These are phyloP conservation scores for Yamadazyma sp. DNA, from an alignment of 805 yeast genomes.

Conservation along the genomic window DNA sequence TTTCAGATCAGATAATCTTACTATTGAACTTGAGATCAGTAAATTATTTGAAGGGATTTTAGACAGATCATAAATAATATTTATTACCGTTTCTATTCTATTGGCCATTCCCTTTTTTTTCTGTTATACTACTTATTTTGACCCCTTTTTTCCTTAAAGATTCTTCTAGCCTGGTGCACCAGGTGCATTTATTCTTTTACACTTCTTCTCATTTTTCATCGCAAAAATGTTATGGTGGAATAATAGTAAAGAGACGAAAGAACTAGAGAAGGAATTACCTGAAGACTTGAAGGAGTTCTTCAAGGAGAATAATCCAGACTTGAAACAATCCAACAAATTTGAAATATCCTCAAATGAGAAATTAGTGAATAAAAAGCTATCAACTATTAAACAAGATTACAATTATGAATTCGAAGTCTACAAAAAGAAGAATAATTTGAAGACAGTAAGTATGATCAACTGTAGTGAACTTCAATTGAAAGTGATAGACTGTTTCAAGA, in stretches of 20 bases:
- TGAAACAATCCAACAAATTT: constrained; percentile 19
- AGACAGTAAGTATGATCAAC: constrained; percentile 29
- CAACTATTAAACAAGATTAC: constrained; percentile 16
- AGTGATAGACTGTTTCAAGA: constrained; percentile 34
- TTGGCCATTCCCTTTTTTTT: too few relatives aligned
- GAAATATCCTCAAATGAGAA: constrained; percentile 25
- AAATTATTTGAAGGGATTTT: constrained; percentile 38
- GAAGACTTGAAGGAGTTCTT: constrained; percentile 30
- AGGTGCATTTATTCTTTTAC: too few relatives aligned
- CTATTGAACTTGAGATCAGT: constrained; percentile 35
- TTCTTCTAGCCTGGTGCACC: too few relatives aligned
- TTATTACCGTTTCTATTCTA: too few relatives aligned
- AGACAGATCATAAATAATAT: constrained; percentile 27
- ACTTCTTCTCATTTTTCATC: constrained; percentile 1
- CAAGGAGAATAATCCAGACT: constrained; percentile 27
- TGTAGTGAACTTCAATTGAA: constrained; percentile 40
- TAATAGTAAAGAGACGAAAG: constrained; percentile 19
- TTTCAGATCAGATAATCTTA: constrained; percentile 12
- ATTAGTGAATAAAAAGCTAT: constrained; percentile 24
- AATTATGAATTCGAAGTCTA: constrained; percentile 28
- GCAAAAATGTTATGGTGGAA: constrained; percentile 15
- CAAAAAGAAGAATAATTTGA: constrained; percentile 23
- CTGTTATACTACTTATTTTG: too few relatives aligned
- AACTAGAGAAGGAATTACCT: constrained; percentile 33
- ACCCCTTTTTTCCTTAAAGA: background rate